Percentiles rank a stretch among this genome's conserved stretches.
Evolutionary conservation across 1,139 yeast genomes (phyloP).

Genomic region (Hansenula sp.): DNA sequence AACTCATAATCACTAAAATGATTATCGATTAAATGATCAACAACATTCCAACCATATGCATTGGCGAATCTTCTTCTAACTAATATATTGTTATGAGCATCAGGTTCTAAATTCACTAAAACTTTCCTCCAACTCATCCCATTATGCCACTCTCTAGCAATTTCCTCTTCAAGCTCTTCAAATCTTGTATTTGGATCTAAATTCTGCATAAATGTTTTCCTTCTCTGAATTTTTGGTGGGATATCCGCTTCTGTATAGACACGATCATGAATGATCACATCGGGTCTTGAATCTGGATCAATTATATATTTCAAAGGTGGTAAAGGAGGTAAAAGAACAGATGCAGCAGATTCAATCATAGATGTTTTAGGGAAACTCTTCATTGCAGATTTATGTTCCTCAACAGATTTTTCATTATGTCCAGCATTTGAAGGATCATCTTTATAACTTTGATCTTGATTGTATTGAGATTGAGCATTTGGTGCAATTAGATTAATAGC

Average conservation of each 20-base stretch:
- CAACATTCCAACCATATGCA: slow-evolving; percentile 95
- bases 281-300: slow-evolving; percentile 52
- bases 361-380: slow-evolving; percentile 61
- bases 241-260: slow-evolving; percentile 63
- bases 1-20: slow-evolving; percentile 45
- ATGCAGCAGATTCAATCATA: slow-evolving; percentile 77
- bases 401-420: slow-evolving; percentile 3
- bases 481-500: slow-evolving; percentile 20
- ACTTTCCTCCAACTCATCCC: slow-evolving; percentile 91
- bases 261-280: slow-evolving; percentile 73
- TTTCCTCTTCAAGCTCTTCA: slow-evolving; percentile 57
- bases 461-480: slow-evolving; percentile 8
- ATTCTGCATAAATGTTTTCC: slow-evolving; percentile 17
- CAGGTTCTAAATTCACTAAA: slow-evolving; percentile 79
- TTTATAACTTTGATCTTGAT: neutral
- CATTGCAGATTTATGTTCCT: neutral
- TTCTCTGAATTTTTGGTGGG: slow-evolving; percentile 37
- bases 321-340: slow-evolving; percentile 79
- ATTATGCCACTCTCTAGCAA: slow-evolving; percentile 77
- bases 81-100: slow-evolving; percentile 91
- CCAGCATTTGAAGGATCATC: neutral
- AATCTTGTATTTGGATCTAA: slow-evolving; percentile 19
- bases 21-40: slow-evolving; percentile 72
- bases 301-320: slow-evolving; percentile 70
- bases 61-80: slow-evolving; percentile 90